Percentiles rank a stretch among this genome's conserved stretches.
These are phyloP conservation scores for Thalassiosira hispida DNA, from an alignment of 352 stramenopile species.

Conservation along the genomic window DNA sequence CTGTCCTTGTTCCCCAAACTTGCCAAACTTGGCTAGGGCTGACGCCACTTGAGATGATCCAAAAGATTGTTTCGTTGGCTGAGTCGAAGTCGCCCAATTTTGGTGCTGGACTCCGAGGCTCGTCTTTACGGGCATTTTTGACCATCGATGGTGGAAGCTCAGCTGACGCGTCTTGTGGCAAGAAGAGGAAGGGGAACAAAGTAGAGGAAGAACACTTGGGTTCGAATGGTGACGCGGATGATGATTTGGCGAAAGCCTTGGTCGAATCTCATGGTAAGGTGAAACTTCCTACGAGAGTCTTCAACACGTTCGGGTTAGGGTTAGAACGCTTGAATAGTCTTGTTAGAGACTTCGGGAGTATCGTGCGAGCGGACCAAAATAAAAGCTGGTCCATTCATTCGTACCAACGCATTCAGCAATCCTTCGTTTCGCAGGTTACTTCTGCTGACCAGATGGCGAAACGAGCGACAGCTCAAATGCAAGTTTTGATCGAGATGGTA, in stretches of 20 bases:
- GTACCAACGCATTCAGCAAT: not conserved
- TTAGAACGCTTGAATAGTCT: not conserved
- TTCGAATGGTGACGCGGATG: not conserved
- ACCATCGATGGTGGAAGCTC: not conserved
- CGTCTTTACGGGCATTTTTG: not conserved
- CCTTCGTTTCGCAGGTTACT: not conserved
- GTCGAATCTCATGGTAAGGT: not conserved
- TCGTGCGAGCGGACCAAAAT: not conserved
- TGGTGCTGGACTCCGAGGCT: not conserved
- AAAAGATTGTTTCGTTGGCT: slow-evolving; percentile 26
- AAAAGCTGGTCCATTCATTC: not conserved
- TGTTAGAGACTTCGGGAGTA: not conserved
- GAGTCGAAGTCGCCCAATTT: not conserved
- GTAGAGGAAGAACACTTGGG: not conserved
- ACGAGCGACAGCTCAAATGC: slow-evolving; percentile 15
- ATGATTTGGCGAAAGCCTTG: not conserved
- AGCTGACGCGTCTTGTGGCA: not conserved
- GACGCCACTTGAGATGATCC: slow-evolving; percentile 33
- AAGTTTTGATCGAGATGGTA: slow-evolving; percentile 28
- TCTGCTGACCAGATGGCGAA: not conserved
- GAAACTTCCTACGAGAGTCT: not conserved
- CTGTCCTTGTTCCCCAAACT: not conserved
- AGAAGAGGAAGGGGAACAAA: not conserved
- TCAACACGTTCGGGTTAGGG: not conserved
- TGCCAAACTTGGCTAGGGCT: slow-evolving; percentile 15